Conservation (phyloP, 2,329 filamentous ascomycete genomes). For the Sphaerulina vaccinii region DNA sequence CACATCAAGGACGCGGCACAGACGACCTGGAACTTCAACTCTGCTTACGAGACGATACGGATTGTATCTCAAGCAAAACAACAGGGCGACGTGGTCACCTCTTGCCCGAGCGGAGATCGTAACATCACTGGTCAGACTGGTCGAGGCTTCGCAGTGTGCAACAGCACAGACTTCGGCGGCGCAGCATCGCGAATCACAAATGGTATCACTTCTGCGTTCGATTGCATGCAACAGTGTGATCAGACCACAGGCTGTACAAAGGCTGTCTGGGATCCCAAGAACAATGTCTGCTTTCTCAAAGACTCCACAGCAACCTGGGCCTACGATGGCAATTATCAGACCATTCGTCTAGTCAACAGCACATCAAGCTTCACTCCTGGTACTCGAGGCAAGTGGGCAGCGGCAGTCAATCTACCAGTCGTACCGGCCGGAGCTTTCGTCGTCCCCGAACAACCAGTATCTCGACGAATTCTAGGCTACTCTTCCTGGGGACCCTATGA, state of each 20-base stretch:
- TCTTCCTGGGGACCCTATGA: constrained; percentile 3
- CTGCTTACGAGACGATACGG: constrained; percentile 4
- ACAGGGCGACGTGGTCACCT: constrained; percentile 4
- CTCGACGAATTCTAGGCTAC: constrained; percentile 9
- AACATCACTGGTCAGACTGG: constrained; percentile 8
- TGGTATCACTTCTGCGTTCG: background rate
- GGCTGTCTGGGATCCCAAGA: constrained; percentile 6
- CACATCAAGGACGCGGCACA: constrained; percentile 14
- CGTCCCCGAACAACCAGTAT: constrained; percentile 13
- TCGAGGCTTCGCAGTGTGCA: constrained; percentile 7
- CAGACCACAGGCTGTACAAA: constrained; percentile 9
- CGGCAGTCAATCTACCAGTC: constrained; percentile 11
- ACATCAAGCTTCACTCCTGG: constrained; percentile 3
- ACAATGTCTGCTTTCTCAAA: constrained; percentile 7
- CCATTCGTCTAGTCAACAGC: background rate
- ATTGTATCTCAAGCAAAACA: background rate
- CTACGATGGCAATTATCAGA: constrained; percentile 7
- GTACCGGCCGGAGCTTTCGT: constrained; percentile 16
- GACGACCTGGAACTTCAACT: constrained; percentile 4
- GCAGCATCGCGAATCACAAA: background rate
- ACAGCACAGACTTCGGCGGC: constrained; percentile 2
- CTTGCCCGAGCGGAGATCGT: constrained; percentile 3
- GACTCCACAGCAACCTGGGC: constrained; percentile 4
- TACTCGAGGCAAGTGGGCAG: constrained; percentile 12
- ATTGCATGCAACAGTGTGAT: constrained; percentile 7